Base-by-base conservation (phyloP, 169 alveolate species). In the Plasmodium inui region DNA sequence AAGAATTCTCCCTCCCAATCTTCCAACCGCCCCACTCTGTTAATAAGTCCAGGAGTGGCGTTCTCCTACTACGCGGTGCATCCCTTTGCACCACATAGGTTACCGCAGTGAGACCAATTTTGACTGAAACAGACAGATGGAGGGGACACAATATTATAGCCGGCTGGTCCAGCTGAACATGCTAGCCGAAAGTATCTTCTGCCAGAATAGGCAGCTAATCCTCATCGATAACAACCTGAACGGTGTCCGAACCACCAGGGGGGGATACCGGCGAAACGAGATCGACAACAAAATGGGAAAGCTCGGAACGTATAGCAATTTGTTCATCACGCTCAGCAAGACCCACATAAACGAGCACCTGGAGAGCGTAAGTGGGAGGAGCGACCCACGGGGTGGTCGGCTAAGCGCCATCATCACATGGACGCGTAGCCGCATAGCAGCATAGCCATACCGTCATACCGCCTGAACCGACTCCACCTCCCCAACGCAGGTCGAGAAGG, bases 191-290 rank as follows among this genome's bases (percentile, higher is more conserved):
- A 19, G 50, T 22, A 79, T 88, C 50, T 88, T 88, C 81, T 88
- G 94, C 55, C 82, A 88, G 44, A 88, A 88, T 39, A 37, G 82
- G 50, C 32, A 88, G 71, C 50, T 88, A 19, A 41, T 88, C 8
- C 72, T 88, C 19, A 88, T 88, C 30, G 94, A 88, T 32, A 88
- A 88, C 46, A 88, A 88, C 53, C 71, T 88, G 17, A 88, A 88
- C 30, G 94, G 94, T 1, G 55, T 88, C 17, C 22, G 94, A 57
- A 22, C 84, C 19, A 88, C 94, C 22, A 78, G 61, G 50, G 89
- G 94, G 9, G 94, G 89, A 10, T 88, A 88, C 53, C 39, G 94
- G 22, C 41, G 94, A 50, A 88, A 88, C 46, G 94, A 88, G 71
- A 88, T 88, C 12, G 34, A 28, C 6, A 88, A 88, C 34, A 88